phyloP scores from a whole-genome alignment of 768 basidiomycete species.

The Tulasnella sp. region DNA sequence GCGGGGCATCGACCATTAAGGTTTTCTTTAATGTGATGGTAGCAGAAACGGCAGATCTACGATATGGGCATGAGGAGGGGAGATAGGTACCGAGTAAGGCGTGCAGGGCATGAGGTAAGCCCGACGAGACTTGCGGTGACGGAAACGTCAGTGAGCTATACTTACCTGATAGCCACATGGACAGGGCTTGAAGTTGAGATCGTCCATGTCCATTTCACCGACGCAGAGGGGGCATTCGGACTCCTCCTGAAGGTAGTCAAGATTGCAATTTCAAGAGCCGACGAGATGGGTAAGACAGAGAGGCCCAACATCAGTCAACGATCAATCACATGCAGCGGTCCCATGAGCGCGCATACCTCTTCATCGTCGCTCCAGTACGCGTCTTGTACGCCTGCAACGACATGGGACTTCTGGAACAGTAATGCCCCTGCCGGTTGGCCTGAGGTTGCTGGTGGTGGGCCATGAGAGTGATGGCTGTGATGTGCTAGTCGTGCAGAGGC shows the following conservation, averaged over 20 bases:
- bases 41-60: slow-evolving; percentile 98
- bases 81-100: background rate
- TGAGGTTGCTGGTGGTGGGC: background rate
- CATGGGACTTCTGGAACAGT: slow-evolving; percentile 14
- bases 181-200: slow-evolving; percentile 98
- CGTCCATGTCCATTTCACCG: slow-evolving; percentile 97
- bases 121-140: background rate
- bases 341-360: slow-evolving; percentile 38
- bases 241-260: slow-evolving; percentile 56
- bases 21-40: slow-evolving; percentile 96
- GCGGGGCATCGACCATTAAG: slow-evolving; percentile 95
- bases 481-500: slow-evolving; percentile 3
- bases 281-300: slow-evolving; percentile 12
- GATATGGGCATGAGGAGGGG: background rate
- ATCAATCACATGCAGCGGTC: background rate
- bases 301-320: slow-evolving; percentile 13
- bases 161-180: slow-evolving; percentile 94
- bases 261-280: background rate
- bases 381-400: slow-evolving; percentile 74
- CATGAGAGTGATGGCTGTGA: slow-evolving; percentile 7
- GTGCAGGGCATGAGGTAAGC: background rate
- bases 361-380: slow-evolving; percentile 96
- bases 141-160: slow-evolving; percentile 6
- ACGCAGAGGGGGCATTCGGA: slow-evolving; percentile 96
- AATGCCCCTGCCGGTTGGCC: background rate